phyloP scores from a whole-genome alignment of 371 early-diverging fungal species.

The Mucor piriformis region DNA sequence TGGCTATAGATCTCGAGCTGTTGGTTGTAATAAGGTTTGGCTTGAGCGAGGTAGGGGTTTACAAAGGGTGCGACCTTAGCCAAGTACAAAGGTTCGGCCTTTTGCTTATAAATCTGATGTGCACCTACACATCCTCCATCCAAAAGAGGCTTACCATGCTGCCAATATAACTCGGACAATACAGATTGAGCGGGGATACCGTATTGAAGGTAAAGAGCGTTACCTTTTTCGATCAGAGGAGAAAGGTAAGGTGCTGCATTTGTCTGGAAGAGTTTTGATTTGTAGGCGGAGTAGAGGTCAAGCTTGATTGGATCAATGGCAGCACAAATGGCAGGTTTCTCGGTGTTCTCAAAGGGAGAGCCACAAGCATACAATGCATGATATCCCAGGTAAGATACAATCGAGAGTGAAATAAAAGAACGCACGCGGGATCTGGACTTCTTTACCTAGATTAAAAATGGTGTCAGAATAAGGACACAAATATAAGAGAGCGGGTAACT shows the following conservation, averaged over 20 bases:
- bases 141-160: constrained; percentile 4
- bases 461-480: no score
- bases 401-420: constrained; percentile 6
- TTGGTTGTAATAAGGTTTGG: not conserved
- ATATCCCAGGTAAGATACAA: constrained; percentile 12
- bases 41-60: not conserved
- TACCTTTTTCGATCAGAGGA: not conserved
- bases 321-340: constrained; percentile 15
- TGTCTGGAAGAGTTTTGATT: constrained; percentile 6
- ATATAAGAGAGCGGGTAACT: not conserved
- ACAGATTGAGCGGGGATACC: constrained; percentile 7
- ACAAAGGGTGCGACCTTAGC: not conserved
- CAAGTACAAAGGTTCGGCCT: not conserved
- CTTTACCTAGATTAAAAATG: no score
- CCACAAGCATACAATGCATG: constrained; percentile 10
- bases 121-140: not conserved
- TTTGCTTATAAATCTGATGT: not conserved
- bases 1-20: not conserved
- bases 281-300: constrained; percentile 3
- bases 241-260: constrained; percentile 8
- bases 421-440: not conserved
- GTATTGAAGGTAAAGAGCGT: not conserved
- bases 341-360: constrained; percentile 3
- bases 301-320: constrained; percentile 15
- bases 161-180: not conserved